Evolutionary conservation across 352 stramenopile genomes (phyloP), one percentile per base, ranked within the genome.

Genomic region (Pythium oligandrum): DNA sequence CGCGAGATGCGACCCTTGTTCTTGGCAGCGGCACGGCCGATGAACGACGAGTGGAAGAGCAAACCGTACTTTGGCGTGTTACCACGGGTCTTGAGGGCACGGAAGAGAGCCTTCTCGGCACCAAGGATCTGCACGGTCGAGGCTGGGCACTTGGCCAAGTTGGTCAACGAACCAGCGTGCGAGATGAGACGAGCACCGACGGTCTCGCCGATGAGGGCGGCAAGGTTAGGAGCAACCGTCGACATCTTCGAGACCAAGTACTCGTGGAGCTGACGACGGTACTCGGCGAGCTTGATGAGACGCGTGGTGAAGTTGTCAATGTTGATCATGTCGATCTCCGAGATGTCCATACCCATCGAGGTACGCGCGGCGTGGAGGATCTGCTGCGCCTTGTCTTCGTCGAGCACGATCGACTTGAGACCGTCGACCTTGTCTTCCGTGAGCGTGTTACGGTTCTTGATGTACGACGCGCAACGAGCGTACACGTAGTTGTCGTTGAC

Each of bases 61-160:
- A 99, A 78, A 57, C 98, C 98, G 81, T 99, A 99, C 83, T 99
- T 99, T 40, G 98, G 98, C 49, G 98, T 99, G 82, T 99, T 99
- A 57, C 97, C 96, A 54, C 98, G 98, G 39, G 97, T 99, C 85
- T 99, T 99, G 30, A 99, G 90, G 31, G 98, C 98, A 43, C 98
- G 92, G 84, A 99, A 99, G 34, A 99, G 84, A 53, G 97, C 98
- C 84, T 99, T 99, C 77, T 99, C 98, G n/a, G 98, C 98, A 62
- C 98, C 98, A 11, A 99, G 78, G 71, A 99, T 99, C 75, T 99
- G 98, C 44, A 99, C 96, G 8, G 98, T 99, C 50, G 97, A 99
- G 37, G 98, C 98, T 12, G 98, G 97, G 65, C 93, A 98, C 78
- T 99, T 99, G 66, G 98, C 97, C 50, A 99, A 74, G 70, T 98